Evolutionary conservation across 129 eudicot species (phyloP), one percentile per base, ranked within the genome.

Genomic region (Flaveria sonorensis): DNA sequence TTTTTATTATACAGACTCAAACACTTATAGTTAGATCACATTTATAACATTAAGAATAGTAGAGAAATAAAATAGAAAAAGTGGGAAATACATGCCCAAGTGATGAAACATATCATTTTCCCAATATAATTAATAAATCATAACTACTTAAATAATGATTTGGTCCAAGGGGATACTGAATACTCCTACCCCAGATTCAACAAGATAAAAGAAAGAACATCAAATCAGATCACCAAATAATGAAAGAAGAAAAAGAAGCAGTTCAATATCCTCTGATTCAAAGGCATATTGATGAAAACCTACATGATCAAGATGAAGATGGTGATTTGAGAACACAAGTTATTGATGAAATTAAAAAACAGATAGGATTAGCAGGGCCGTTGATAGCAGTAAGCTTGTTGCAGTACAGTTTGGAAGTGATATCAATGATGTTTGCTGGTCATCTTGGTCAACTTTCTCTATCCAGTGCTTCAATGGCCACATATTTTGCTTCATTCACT

Each of bases 391-490:
- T 88, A 23, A 91, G 77, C 76, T 59, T 88, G 2, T 69, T 90
- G 86, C 93, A 85, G 79, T 86, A 82, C 50, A 66, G 85, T 82
- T 76, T 88, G 52, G 92, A 90, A 75, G 82, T 86, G 19, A 84
- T 90, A 71, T 86, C 92, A 7, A 74, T 86, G 75, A 90, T 90
- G 92, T 90, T 88, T 72, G 96, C 76, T 7, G 96, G 96, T 20
- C 96, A 87, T 76, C 86, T 90, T 16, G 92, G 92, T 2, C 79
- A 90, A 72, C 86, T 88, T 40, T 72, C 90, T 61, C 91, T 88
- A 64, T 86, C 96, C 26, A 57, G 89, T 86, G 92, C 96, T 88
- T 90, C 96, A 71, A 81, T 90, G 86, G 96, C 92, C 39, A n/a
- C n/a, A 50, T 86, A 89, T 48, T 90, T 90, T 75, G 96, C 96